Percentiles rank a stretch among this genome's conserved stretches.
Conservation (phyloP, 2,329 filamentous ascomycete genomes). For the Pseudocercospora crystallina region DNA sequence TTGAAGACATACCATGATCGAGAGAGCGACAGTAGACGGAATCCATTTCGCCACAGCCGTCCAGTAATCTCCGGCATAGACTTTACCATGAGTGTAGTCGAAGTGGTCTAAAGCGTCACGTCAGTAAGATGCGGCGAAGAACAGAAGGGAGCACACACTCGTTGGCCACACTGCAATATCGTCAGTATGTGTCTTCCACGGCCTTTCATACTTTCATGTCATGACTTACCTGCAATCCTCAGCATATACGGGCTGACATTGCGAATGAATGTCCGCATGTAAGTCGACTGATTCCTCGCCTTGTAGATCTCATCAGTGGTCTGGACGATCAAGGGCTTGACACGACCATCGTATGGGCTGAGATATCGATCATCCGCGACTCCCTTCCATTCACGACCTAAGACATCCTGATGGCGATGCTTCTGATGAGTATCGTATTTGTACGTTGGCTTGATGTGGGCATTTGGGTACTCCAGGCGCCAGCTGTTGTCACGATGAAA, state of each 20-base stretch:
- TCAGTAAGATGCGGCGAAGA: background rate
- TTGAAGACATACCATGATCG: conserved; percentile 1
- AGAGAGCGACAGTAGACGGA: conserved; percentile 2
- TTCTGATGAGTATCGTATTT: conserved; percentile 4
- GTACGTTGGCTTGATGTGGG: conserved; percentile 3
- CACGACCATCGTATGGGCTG: conserved; percentile 3
- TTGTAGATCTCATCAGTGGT: conserved; percentile 7
- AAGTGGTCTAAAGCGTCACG: conserved; percentile 1
- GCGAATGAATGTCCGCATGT: conserved; percentile 8
- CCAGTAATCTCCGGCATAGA: conserved; percentile 4
- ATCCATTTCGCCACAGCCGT: conserved; percentile 7
- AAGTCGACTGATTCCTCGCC: conserved; percentile 3
- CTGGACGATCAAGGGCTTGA: conserved; percentile 9
- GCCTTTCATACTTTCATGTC: too few relatives aligned
- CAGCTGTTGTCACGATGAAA: conserved; percentile 2
- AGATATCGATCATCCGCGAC: conserved; percentile 10
- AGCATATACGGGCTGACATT: conserved; percentile 8
- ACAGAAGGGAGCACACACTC: background rate
- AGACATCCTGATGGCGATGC: conserved; percentile 6
- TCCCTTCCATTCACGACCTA: conserved; percentile 4
- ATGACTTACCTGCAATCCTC: background rate
- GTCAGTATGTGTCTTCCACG: too few relatives aligned
- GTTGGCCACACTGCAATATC: background rate
- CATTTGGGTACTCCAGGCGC: conserved; percentile 7
- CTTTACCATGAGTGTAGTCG: conserved; percentile 3